Conservation (phyloP, 805 yeast species). For the Cyberlindnera subsufficiens region DNA sequence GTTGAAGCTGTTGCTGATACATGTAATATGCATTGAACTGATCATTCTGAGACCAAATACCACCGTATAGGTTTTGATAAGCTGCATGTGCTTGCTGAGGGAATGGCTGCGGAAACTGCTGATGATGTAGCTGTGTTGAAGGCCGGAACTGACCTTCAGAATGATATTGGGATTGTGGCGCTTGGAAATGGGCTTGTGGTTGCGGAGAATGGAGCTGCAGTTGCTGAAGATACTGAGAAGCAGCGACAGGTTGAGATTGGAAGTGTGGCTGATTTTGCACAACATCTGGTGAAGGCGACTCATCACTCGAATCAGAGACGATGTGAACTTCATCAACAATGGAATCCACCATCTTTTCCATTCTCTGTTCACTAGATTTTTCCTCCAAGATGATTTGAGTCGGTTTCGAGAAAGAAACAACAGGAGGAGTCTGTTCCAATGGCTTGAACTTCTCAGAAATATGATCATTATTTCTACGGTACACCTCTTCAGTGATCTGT, state of each 20-base stretch:
- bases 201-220: background rate
- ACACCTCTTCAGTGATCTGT: background rate
- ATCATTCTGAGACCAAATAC: background rate
- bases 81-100: background rate
- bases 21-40: background rate
- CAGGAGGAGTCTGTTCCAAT: background rate
- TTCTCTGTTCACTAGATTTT: background rate
- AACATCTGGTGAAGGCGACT: background rate
- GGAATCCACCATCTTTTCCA: conserved; percentile 2
- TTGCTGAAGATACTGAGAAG: too few species aligned
- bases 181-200: too few species aligned
- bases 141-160: background rate
- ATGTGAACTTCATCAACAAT: conserved; percentile 1
- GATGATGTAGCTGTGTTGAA: background rate
- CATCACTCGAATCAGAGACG: background rate
- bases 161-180: too few species aligned
- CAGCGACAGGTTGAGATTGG: too few species aligned
- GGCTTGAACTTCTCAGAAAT: background rate
- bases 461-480: background rate
- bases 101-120: background rate
- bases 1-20: background rate
- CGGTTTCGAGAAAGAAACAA: background rate
- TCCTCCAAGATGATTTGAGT: background rate
- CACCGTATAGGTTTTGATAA: conserved; percentile 1
- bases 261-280: too few species aligned